These are phyloP conservation scores for Suillus discolor DNA, from an alignment of 768 basidiomycete species.

Conservation along the genomic window DNA sequence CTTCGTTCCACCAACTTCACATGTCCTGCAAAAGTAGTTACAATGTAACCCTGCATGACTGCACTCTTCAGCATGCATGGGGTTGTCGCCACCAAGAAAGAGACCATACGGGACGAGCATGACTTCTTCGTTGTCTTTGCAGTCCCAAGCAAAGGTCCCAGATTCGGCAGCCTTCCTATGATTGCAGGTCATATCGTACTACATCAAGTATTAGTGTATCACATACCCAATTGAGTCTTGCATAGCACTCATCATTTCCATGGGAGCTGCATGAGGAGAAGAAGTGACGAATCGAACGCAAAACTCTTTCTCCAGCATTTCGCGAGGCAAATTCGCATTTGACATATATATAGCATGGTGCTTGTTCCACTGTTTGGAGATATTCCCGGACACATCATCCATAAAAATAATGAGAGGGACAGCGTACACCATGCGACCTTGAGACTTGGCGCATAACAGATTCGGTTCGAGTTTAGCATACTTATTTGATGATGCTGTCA, in stretches of 20 bases:
- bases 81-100: conserved; percentile 34
- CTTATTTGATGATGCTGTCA: not conserved
- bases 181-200: not conserved
- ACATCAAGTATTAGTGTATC: not conserved
- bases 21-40: conserved; percentile 37
- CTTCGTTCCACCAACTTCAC: conserved; percentile 32
- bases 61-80: conserved; percentile 39
- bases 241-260: conserved; percentile 36
- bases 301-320: conserved; percentile 35
- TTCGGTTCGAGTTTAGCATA: conserved; percentile 17
- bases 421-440: conserved; percentile 22
- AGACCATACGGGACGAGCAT: conserved; percentile 26
- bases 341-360: conserved; percentile 37
- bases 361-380: conserved; percentile 41
- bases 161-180: conserved; percentile 13
- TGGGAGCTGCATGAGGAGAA: conserved; percentile 36
- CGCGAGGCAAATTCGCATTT: conserved; percentile 30
- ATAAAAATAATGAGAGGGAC: conserved; percentile 34
- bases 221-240: conserved; percentile 30
- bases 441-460: conserved; percentile 15
- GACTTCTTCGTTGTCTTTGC: conserved; percentile 24
- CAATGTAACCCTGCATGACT: conserved; percentile 33
- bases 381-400: conserved; percentile 39
- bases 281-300: conserved; percentile 30
- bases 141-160: conserved; percentile 24